Evolutionary conservation across 805 yeast species (phyloP), one percentile per base, ranked within the genome.

Genomic region (Pachysolen tannophilus): DNA sequence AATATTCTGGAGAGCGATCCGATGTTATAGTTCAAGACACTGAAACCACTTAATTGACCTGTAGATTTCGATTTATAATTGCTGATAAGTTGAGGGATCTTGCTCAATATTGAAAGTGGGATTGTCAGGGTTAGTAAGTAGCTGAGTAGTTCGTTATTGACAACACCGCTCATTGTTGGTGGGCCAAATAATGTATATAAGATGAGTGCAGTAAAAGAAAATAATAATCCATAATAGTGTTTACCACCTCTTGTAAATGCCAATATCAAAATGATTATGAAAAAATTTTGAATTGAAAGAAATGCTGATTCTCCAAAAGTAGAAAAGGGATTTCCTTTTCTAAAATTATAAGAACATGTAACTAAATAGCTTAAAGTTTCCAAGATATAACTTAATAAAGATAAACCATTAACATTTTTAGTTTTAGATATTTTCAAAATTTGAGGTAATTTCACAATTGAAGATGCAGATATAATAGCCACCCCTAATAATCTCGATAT

Each of bases 391-490:
- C 57, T 46, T 11, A 45, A 21, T 26, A 58, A 43, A 4, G 67
- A 61, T 11, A 65, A 41, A 5, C 68, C 69, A 3, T 34, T 45
- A 8, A 59, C 61, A 3, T 63, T 56, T 8, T 43, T 36, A 8
- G 57, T 44, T 13, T 42, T 34, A 17, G 64, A 26, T 24, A 65
- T 49, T 28, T 53, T 46, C 8, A 52, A n/a, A 31, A 65, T 56
- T 44, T 65, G 69, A 6, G 71, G 70, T 1, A 65, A 42, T 40
- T 64, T 64, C 26, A 62, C 57, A 15, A 61, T 44, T 3, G 65
- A 52, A 2, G 67, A 55, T 31, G 56, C 47, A 2, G 50, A 43
- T 26, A 64, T 53, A 21, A 65, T 59, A 5, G 59, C 66, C 24
- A 59, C 34, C 18, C 64, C 56, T 17, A 64, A 34, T 1, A 56